Evolutionary conservation across 768 basidiomycete species (phyloP), one percentile per base, ranked within the genome.

Genomic region (Podaxis sp.): DNA sequence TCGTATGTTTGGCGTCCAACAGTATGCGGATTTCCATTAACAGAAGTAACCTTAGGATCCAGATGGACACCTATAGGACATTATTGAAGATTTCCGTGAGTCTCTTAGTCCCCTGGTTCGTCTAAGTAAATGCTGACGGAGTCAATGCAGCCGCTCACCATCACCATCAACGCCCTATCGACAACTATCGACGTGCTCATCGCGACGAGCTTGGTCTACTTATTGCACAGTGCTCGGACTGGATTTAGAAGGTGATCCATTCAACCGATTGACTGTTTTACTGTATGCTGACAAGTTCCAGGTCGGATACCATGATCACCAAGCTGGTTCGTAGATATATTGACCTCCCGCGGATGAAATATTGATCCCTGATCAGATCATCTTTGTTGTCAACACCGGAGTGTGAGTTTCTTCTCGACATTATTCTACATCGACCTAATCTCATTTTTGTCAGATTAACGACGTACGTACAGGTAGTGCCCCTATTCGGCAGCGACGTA

Each of bases 311-410:
- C 0, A 75, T 85, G 68, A 80, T 86, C 62, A 83, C 73, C 59
- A 77, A 73, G 57, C 62, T 85, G 60, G 77, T 76, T 28, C 23
- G 76, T 48, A 23, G 25, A 48, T 13, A 13, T 21, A 48, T 27
- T 21, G 11, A 5, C 18, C 7, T 13, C 21, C 5, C 10, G 10
- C 18, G 23, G 13, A 23, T 44, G 18, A 9, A 48, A 13, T 4
- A 5, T n/a, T 50, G 25, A 27, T 36, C 42, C 23, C 7, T 46
- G 13, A 5, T 11, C 50, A 76, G 78, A 84, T 83, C 44, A 21
- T 84, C n/a, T 86, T 82, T 67, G 77, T 78, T 42, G 74, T 85
- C 57, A 84, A 82, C 61, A 82, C 79, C 16, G 79, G 79, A 62
- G 68, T 79, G 79, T 80, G 57, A 67, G 76, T 57, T 23, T 14